Base-by-base conservation (phyloP, 345 rosid species). In the Eucalyptus cladocalyx region DNA sequence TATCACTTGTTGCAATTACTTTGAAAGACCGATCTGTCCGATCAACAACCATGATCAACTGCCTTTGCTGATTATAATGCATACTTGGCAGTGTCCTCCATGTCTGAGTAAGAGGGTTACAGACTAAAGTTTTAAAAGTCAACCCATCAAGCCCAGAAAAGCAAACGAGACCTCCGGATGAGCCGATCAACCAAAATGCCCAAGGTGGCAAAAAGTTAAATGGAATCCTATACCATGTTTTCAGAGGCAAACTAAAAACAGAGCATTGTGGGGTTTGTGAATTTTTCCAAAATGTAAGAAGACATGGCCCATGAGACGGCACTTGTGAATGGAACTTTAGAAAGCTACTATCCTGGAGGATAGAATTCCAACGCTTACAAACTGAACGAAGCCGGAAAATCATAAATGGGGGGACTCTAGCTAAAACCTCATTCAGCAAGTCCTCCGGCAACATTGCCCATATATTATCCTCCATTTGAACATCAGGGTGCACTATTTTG, bases 391-490 rank as follows among this genome's bases (percentile, higher is more conserved):
- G 97, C 67, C 99, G 93, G 86, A 97, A 97, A 62, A 97, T 96
- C 97, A 96, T 94, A 90, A 97, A 97, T 0, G 99, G 99, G 85
- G 99, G 99, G 88, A 97, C 95, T 91, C 99, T 92, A 83, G 96
- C 98, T 88, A 97, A 91, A 90, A 97, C 95, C 93, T 97, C 98
- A 90, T 95, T 95, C 86, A 97, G 88, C 91, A 97, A 93, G 93
- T 97, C 99, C 91, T 97, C 99, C 2, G 99, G 99, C 91, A 97
- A 93, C 99, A 96, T 94, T 24, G 99, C 97, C 99, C 99, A 97
- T 87, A 96, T 94, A 81, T 92, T 93, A 91, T 97, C 98, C 88
- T 96, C 99, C 99, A 96, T 97, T 89, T 93, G 98, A 89, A 97
- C 93, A 91, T 96, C 97, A 26, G 94, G 94, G 50, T 92, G 95